Evolutionary conservation across 2,329 filamentous ascomycete genomes (phyloP).

Genomic region (Stemphylium vesicarium): DNA sequence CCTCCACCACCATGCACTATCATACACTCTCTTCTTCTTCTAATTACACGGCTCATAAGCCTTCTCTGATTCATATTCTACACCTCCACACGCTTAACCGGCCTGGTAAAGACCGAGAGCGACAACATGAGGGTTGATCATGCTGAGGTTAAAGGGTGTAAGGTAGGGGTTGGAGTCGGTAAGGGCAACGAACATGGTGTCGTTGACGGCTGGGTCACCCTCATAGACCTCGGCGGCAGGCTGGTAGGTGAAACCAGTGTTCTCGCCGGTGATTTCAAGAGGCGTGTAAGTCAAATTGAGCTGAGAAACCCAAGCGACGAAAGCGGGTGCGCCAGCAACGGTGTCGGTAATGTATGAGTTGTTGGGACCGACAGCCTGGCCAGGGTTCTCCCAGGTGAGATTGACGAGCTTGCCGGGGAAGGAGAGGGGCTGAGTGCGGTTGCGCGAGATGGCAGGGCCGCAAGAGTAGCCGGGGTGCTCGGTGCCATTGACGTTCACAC

Average conservation of each 20-base stretch:
- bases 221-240: conserved; percentile 71
- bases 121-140: conserved; percentile 77
- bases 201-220: conserved; percentile 74
- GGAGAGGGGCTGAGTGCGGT: conserved; percentile 73
- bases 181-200: conserved; percentile 78
- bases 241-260: conserved; percentile 72
- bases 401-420: conserved; percentile 76
- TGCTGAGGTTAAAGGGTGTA: conserved; percentile 76
- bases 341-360: conserved; percentile 77
- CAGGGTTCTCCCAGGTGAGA: conserved; percentile 75
- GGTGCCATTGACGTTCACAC: conserved; percentile 62
- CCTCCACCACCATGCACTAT: background rate
- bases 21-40: conserved; percentile 3
- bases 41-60: conserved; percentile 12
- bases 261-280: conserved; percentile 68
- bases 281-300: conserved; percentile 63
- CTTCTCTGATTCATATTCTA: background rate
- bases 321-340: conserved; percentile 64
- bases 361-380: conserved; percentile 75
- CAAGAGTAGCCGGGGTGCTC: conserved; percentile 65
- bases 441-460: conserved; percentile 68
- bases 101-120: conserved; percentile 79
- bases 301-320: conserved; percentile 78
- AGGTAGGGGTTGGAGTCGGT: conserved; percentile 72
- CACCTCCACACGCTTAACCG: conserved; percentile 58